These are phyloP conservation scores for Silene conica DNA, from an alignment of 148 eudicot species.

Conservation along the genomic window DNA sequence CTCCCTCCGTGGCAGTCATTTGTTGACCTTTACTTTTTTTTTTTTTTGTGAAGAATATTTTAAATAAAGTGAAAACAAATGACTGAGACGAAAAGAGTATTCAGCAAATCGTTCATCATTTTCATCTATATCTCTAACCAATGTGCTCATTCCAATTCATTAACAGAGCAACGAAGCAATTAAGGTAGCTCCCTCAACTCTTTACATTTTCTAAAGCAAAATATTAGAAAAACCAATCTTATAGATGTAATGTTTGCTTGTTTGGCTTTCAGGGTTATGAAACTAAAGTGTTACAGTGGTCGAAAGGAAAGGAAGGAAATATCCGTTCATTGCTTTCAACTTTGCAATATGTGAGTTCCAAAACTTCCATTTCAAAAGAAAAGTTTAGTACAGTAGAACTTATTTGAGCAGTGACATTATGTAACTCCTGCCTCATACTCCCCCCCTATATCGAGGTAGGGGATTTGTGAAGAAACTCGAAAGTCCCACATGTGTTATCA, in stretches of 20 bases:
- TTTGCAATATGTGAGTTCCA: constrained; percentile 65
- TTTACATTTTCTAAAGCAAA: neutral
- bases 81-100: too few relatives aligned
- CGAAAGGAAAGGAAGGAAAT: constrained; percentile 85
- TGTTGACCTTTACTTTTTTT: neutral
- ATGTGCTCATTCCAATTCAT: neutral
- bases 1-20: neutral
- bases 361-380: too few relatives aligned
- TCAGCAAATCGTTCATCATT: too few relatives aligned
- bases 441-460: too few relatives aligned
- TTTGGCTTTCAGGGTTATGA: constrained; percentile 6
- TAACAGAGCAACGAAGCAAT: constrained; percentile 48
- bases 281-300: constrained; percentile 40
- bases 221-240: neutral
- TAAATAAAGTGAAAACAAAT: too few relatives aligned
- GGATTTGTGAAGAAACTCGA: too few relatives aligned
- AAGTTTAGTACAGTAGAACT: too few relatives aligned
- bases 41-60: too few relatives aligned
- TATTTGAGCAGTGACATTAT: too few relatives aligned
- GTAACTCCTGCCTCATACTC: too few relatives aligned
- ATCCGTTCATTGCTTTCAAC: constrained; percentile 86
- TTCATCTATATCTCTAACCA: too few relatives aligned
- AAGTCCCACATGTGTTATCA: too few relatives aligned
- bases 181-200: constrained; percentile 31
- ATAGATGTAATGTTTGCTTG: neutral